A percentile compares a stretch with the other conserved stretches of the same genome.
Evolutionary conservation across 2,329 filamentous ascomycete genomes (phyloP).

Genomic region (Fusarium concolor): DNA sequence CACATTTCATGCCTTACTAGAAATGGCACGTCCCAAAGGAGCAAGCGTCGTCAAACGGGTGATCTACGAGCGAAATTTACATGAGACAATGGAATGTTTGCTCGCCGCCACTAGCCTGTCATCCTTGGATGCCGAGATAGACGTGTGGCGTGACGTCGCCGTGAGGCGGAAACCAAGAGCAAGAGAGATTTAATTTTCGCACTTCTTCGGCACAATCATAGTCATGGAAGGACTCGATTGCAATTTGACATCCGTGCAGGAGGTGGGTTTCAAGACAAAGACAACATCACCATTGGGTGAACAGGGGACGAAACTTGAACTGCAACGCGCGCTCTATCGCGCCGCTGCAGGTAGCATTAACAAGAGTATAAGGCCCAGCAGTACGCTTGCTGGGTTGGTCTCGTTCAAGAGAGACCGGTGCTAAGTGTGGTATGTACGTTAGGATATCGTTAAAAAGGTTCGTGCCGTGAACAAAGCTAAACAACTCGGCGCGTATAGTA

Average conservation of each 20-base stretch:
- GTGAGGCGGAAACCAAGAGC: constrained; percentile 47
- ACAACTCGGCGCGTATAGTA: constrained; percentile 26
- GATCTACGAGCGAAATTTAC: background rate
- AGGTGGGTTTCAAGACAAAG: background rate
- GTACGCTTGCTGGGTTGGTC: constrained; percentile 20
- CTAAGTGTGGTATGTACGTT: constrained; percentile 41
- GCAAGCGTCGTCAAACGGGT: background rate
- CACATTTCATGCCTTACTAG: constrained; percentile 17
- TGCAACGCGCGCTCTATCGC: constrained; percentile 32
- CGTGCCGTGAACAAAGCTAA: constrained; percentile 35
- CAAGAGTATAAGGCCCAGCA: constrained; percentile 40
- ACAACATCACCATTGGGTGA: constrained; percentile 2
- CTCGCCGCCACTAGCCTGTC: constrained; percentile 45
- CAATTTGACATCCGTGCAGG: constrained; percentile 99
- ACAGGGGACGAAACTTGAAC: constrained; percentile 28
- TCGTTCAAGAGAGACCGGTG: constrained; percentile 24
- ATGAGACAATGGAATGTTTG: constrained; percentile 39
- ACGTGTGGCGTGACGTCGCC: constrained; percentile 43
- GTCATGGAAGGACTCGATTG: constrained; percentile 87
- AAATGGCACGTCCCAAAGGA: constrained; percentile 7
- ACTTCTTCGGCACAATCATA: constrained; percentile 99
- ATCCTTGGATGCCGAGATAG: constrained; percentile 23
- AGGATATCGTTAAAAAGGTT: constrained; percentile 46
- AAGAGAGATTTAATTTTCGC: constrained; percentile 76
- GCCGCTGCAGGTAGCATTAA: constrained; percentile 44